These are phyloP conservation scores for Akanthomyces lecanii DNA, from an alignment of 2,329 filamentous ascomycete genomes.

Conservation along the genomic window DNA sequence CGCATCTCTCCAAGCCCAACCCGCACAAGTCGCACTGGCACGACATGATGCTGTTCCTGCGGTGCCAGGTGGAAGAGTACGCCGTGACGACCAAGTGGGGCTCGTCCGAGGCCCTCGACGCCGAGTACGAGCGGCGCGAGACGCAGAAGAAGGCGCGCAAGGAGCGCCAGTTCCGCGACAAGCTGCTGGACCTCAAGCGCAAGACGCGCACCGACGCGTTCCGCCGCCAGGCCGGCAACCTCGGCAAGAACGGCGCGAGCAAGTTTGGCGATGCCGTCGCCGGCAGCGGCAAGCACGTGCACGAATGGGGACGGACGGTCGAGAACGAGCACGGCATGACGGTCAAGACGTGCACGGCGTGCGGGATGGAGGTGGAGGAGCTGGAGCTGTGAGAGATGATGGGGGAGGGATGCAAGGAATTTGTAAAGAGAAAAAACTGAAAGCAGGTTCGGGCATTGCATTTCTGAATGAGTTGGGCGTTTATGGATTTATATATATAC, in stretches of 20 bases:
- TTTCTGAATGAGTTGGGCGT: background rate
- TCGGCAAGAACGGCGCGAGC: conserved; percentile 48
- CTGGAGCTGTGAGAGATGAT: conserved; percentile 52
- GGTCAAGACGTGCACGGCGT: conserved; percentile 73
- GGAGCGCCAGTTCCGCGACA: conserved; percentile 86
- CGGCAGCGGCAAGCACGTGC: conserved; percentile 68
- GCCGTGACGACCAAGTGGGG: conserved; percentile 91
- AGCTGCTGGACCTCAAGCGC: conserved; percentile 86
- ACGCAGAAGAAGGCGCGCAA: conserved; percentile 78
- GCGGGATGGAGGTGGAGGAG: conserved; percentile 76
- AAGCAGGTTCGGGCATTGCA: background rate
- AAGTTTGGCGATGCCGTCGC: conserved; percentile 75
- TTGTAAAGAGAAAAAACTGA: too few species aligned
- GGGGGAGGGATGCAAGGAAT: background rate
- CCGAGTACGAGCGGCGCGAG: conserved; percentile 78
- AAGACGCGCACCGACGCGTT: conserved; percentile 89
- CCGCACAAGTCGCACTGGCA: conserved; percentile 96
- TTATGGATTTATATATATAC: conserved; percentile 12
- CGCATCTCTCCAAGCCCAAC: conserved; percentile 84
- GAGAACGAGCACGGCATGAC: conserved; percentile 68
- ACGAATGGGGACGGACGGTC: conserved; percentile 76
- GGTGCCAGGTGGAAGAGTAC: conserved; percentile 92
- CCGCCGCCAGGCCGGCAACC: conserved; percentile 61
- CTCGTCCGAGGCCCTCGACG: conserved; percentile 76
- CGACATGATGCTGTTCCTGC: conserved; percentile 96